Percentiles rank a stretch among this genome's conserved stretches.
These are phyloP conservation scores for Podospora bellae-mahoneyi DNA, from an alignment of 495 filamentous ascomycete genomes.

Conservation along the genomic window DNA sequence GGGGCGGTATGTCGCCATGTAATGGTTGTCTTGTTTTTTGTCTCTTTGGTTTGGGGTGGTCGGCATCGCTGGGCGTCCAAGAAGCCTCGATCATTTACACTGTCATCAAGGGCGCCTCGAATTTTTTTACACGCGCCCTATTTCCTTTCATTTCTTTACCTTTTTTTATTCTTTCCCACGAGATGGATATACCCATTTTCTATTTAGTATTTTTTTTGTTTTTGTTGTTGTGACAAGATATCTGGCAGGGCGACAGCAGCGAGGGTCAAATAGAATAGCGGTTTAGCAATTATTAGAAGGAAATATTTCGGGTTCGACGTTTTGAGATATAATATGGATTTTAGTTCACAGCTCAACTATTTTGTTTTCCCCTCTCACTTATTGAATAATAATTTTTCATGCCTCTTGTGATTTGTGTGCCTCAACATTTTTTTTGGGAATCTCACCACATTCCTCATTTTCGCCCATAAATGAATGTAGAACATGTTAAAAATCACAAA, in stretches of 20 bases:
- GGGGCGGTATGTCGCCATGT: background rate
- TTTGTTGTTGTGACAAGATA: background rate
- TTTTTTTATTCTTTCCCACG: conserved; percentile 25
- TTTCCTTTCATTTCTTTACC: conserved; percentile 13
- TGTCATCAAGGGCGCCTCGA: conserved; percentile 24
- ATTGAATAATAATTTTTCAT: background rate
- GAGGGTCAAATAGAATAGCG: background rate
- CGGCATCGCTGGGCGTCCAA: conserved; percentile 20
- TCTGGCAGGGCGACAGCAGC: background rate
- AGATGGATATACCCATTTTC: conserved; percentile 38
- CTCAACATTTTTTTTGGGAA: background rate
- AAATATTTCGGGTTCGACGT: background rate
- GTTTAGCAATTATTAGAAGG: background rate
- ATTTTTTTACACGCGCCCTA: conserved; percentile 20
- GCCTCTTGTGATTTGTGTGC: background rate
- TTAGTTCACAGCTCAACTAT: conserved; percentile 2
- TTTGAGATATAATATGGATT: background rate
- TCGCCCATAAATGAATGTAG: background rate
- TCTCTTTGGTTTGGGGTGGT: conserved; percentile 1
- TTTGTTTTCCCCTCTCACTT: background rate
- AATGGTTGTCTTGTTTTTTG: conserved; percentile 12
- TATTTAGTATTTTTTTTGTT: conserved; percentile 12
- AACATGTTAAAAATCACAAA: background rate
- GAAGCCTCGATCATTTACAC: conserved; percentile 16
- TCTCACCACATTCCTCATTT: background rate